These are phyloP conservation scores for Rhizophagus clarus DNA, from an alignment of 192 early-diverging fungal genomes.

Conservation along the genomic window DNA sequence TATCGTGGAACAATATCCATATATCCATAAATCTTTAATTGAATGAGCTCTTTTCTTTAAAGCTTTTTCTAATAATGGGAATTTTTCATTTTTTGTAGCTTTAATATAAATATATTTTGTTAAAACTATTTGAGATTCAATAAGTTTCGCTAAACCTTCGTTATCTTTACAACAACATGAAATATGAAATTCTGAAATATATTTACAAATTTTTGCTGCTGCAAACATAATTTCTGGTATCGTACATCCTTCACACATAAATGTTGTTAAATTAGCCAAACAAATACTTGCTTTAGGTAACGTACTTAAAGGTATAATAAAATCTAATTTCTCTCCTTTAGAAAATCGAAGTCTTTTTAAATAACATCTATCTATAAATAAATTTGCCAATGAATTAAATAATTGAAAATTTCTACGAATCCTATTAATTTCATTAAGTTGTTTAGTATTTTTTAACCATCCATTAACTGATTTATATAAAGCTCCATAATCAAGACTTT, in stretches of 20 bases:
- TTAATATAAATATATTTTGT: background rate
- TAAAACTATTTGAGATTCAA: background rate
- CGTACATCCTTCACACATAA: background rate
- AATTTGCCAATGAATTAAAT: background rate
- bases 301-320: background rate
- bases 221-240: background rate
- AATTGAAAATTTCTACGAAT: background rate
- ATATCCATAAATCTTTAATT: background rate
- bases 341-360: background rate
- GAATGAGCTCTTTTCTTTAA: background rate
- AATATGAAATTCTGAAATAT: background rate
- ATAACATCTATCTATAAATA: background rate
- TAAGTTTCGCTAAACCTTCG: background rate
- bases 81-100: background rate
- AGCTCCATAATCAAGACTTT: background rate
- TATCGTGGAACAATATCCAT: background rate
- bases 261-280: background rate
- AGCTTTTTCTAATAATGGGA: background rate
- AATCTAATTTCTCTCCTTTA: background rate
- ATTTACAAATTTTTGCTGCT: background rate
- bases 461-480: background rate
- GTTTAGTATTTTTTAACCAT: background rate
- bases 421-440: background rate
- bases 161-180: background rate
- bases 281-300: background rate